phyloP scores from a whole-genome alignment of 768 basidiomycete species.

The Rhodotorula kratochvilovae region DNA sequence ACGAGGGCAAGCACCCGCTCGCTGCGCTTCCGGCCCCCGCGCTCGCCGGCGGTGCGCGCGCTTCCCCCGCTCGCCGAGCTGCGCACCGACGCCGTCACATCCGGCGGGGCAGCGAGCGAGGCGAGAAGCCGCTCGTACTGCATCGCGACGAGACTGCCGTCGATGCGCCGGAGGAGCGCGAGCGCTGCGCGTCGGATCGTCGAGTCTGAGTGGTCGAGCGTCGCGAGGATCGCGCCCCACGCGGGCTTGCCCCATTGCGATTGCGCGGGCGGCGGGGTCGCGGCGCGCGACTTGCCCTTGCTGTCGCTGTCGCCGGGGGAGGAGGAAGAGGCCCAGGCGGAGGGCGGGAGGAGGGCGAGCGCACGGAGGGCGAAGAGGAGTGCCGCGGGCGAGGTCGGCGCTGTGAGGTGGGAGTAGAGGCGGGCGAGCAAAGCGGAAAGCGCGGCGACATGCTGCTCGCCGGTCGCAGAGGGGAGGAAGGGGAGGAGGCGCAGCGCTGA shows the following conservation, averaged over 20 bases:
- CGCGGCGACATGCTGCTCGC: too few relatives aligned
- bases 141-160: conserved; percentile 3
- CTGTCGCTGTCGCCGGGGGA: background rate
- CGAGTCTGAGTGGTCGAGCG: conserved; percentile 3
- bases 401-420: background rate
- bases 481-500: background rate
- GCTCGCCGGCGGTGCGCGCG: too few relatives aligned
- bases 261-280: too few relatives aligned
- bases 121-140: conserved; percentile 1
- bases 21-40: too few relatives aligned
- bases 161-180: background rate
- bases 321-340: background rate
- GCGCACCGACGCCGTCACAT: background rate
- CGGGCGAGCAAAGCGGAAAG: background rate
- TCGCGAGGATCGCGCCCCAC: background rate
- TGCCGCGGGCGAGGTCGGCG: background rate
- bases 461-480: background rate
- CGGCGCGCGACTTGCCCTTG: background rate
- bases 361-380: background rate
- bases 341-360: conserved; percentile 5
- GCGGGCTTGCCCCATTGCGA: background rate
- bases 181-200: background rate
- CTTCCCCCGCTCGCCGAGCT: background rate
- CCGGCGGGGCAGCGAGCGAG: background rate
- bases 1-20: background rate